phyloP scores from a whole-genome alignment of 192 early-diverging fungal genomes.

The Chytriomyces sp. region DNA sequence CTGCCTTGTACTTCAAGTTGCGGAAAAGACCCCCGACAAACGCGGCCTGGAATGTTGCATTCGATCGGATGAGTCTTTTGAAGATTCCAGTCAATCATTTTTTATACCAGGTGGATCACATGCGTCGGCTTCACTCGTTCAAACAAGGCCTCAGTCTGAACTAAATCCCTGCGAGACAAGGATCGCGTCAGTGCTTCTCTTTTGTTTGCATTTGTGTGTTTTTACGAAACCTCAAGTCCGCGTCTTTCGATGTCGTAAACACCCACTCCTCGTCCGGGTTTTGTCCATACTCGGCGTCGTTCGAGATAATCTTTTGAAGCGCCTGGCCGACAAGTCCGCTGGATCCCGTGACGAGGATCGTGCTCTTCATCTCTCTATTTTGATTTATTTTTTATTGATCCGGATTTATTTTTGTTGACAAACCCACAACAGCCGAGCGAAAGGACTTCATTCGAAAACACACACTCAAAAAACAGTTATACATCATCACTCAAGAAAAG shows the following conservation, averaged over 20 bases:
- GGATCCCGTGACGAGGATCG: constrained; percentile 78
- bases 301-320: constrained; percentile 51
- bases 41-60: constrained; percentile 37
- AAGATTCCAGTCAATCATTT: not conserved
- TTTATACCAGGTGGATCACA: constrained; percentile 73
- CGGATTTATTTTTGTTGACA: constrained; percentile 59
- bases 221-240: constrained; percentile 68
- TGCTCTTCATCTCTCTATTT: not conserved
- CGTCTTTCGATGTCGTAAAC: constrained; percentile 76
- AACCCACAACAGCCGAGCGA: not conserved
- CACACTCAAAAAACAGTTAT: constrained; percentile 81
- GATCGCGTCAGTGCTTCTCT: not conserved
- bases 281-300: constrained; percentile 28
- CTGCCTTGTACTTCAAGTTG: constrained; percentile 81
- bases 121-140: constrained; percentile 78
- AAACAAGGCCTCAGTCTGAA: constrained; percentile 69
- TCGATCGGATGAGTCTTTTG: not conserved
- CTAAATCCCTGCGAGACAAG: constrained; percentile 55
- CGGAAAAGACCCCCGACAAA: constrained; percentile 77
- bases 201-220: constrained; percentile 3
- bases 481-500: constrained; percentile 53
- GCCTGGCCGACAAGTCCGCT: constrained; percentile 80
- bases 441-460: not conserved
- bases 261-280: constrained; percentile 75
- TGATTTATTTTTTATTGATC: constrained; percentile 15